Evolutionary conservation across 495 filamentous ascomycete genomes (phyloP).

Genomic region (Aspergillus carlsbadensis): DNA sequence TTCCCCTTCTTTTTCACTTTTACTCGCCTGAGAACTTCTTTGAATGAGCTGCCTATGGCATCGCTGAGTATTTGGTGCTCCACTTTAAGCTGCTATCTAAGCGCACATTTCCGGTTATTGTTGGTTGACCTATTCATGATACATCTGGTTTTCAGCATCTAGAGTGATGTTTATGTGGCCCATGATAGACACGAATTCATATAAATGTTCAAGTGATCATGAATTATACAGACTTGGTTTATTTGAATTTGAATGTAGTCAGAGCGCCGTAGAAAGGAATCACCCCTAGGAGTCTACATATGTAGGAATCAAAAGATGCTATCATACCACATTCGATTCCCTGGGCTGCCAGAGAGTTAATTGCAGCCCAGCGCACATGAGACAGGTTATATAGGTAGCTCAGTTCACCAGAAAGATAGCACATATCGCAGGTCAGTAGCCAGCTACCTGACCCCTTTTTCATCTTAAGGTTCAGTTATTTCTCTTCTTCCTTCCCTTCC

Average conservation of each 20-base stretch:
- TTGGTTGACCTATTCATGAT: not conserved
- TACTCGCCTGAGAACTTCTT: not conserved
- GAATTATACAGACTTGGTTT: constrained; percentile 12
- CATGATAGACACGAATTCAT: constrained; percentile 1
- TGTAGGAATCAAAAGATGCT: no score
- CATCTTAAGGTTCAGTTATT: not conserved
- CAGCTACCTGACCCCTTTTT: constrained; percentile 2
- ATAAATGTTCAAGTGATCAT: constrained; percentile 11
- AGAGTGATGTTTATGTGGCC: not conserved
- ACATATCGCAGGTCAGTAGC: constrained; percentile 2
- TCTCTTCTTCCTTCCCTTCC: constrained; percentile 27
- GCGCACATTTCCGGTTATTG: not conserved
- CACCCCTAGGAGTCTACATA: no score
- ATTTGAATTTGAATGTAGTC: not conserved
- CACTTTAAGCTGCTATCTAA: not conserved
- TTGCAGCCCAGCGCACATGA: not conserved
- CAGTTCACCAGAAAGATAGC: not conserved
- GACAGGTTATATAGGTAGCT: not conserved
- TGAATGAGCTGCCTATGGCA: not conserved
- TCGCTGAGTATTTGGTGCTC: not conserved
- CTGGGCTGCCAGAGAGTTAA: constrained; percentile 4
- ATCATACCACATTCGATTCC: not conserved
- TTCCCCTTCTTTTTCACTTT: not conserved
- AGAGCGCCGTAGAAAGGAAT: no score
- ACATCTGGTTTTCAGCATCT: not conserved